Evolutionary conservation across 768 basidiomycete genomes (phyloP).

Genomic region (Lanmaoa rubissima): DNA sequence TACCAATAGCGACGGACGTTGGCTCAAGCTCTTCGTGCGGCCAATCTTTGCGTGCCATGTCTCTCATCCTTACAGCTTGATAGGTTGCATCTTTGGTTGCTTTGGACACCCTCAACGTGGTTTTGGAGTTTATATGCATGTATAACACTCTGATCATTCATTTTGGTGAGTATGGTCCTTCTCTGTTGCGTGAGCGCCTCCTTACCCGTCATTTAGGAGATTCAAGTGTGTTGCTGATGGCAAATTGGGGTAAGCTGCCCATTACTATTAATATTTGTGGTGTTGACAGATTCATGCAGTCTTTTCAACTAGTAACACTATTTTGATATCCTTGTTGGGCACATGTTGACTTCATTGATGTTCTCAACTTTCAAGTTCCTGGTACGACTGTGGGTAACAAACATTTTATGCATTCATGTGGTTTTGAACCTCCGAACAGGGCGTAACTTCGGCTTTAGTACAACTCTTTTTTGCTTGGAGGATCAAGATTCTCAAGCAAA

Average conservation of each 20-base stretch:
- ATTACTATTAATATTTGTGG: neutral
- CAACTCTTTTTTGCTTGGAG: slow-evolving; percentile 32
- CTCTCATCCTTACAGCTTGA: neutral
- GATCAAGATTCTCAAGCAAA: slow-evolving; percentile 20
- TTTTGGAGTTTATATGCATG: slow-evolving; percentile 26
- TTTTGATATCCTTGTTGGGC: neutral
- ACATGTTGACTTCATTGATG: neutral
- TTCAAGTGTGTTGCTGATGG: slow-evolving; percentile 2
- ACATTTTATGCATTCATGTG: neutral
- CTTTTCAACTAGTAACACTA: slow-evolving; percentile 28
- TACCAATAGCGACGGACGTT: slow-evolving; percentile 15
- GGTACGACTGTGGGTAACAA: slow-evolving; percentile 22
- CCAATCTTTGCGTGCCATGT: neutral
- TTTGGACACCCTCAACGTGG: slow-evolving; percentile 25
- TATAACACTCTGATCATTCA: slow-evolving; percentile 25
- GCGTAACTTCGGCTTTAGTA: slow-evolving; percentile 26
- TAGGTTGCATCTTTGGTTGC: slow-evolving; percentile 23
- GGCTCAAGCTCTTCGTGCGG: slow-evolving; percentile 27
- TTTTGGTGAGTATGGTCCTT: slow-evolving; percentile 19
- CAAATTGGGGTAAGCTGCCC: slow-evolving; percentile 23
- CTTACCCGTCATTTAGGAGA: slow-evolving; percentile 14
- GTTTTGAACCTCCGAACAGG: slow-evolving; percentile 12
- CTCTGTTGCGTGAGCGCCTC: neutral
- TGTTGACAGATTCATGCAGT: slow-evolving; percentile 13
- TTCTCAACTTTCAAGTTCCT: slow-evolving; percentile 17